Evolutionary conservation across 2,329 filamentous ascomycete genomes (phyloP).

Genomic region (Pseudogymnoascus sp.): DNA sequence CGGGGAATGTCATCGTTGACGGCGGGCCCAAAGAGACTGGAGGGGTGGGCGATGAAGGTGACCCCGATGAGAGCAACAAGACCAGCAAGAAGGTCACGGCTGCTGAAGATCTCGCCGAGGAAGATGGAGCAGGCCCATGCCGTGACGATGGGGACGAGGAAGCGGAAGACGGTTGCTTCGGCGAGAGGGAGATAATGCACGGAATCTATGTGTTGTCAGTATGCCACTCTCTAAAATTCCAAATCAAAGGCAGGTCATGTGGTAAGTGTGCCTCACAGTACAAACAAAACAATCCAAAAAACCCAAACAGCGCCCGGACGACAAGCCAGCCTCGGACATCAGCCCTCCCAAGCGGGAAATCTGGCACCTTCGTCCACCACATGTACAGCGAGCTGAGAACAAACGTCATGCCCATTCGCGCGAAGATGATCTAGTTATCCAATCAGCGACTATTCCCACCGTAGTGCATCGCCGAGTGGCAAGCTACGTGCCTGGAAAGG

Average conservation of each 20-base stretch:
- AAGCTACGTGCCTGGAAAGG: conserved; percentile 61
- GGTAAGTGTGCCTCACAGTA: conserved; percentile 20
- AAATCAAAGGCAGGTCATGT: not conserved
- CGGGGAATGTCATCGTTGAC: conserved; percentile 10
- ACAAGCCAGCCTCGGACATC: conserved; percentile 62
- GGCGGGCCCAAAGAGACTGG: conserved; percentile 18
- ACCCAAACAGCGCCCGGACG: conserved; percentile 60
- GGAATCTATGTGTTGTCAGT: conserved; percentile 20
- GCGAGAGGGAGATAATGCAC: conserved; percentile 70
- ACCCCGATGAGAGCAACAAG: conserved; percentile 72
- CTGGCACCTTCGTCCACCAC: conserved; percentile 58
- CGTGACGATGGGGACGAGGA: conserved; percentile 72
- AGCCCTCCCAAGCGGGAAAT: conserved; percentile 62
- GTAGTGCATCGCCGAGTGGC: not conserved
- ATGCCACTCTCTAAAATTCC: not conserved
- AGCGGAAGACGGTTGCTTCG: conserved; percentile 85
- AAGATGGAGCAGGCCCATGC: conserved; percentile 73
- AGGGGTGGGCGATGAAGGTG: conserved; percentile 67
- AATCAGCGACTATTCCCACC: not conserved
- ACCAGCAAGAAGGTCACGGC: conserved; percentile 66
- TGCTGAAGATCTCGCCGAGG: conserved; percentile 66
- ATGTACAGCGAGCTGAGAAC: conserved; percentile 51
- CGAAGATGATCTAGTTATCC: conserved; percentile 31
- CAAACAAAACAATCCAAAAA: conserved; percentile 65
- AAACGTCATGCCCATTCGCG: conserved; percentile 24